Conservation (phyloP, 306 rosid species). For the Alnus glutinosa region DNA sequence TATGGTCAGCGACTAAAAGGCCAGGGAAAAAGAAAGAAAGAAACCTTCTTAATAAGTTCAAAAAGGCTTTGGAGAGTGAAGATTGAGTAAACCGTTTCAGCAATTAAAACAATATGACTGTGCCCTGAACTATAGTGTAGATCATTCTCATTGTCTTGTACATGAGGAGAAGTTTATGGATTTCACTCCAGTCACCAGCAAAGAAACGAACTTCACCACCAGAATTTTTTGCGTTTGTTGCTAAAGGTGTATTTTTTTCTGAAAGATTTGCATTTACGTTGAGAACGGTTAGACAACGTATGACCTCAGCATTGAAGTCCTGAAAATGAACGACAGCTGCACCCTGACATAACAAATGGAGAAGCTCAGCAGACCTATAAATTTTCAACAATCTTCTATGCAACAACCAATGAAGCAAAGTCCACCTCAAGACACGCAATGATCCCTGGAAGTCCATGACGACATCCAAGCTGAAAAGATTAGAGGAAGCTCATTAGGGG, state of each 20-base stretch:
- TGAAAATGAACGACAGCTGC: conserved; percentile 84
- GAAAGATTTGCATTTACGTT: conserved; percentile 65
- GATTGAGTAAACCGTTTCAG: conserved; percentile 91
- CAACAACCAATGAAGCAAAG: conserved; percentile 19
- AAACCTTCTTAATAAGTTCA: conserved; percentile 80
- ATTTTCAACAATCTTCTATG: conserved; percentile 18
- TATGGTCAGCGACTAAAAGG: not conserved
- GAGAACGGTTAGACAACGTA: conserved; percentile 77
- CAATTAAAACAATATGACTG: conserved; percentile 70
- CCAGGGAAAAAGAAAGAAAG: too few relatives aligned
- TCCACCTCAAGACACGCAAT: conserved; percentile 78
- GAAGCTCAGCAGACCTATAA: conserved; percentile 14
- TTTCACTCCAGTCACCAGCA: conserved; percentile 95
- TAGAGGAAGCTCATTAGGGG: conserved; percentile 21
- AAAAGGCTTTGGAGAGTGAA: conserved; percentile 67
- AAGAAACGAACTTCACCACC: conserved; percentile 58
- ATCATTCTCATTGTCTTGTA: conserved; percentile 27
- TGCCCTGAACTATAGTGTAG: conserved; percentile 11
- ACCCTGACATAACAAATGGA: conserved; percentile 52
- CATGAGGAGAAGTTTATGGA: conserved; percentile 68
- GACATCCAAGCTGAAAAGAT: conserved; percentile 87
- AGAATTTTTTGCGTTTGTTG: conserved; percentile 29
- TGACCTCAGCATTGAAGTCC: conserved; percentile 91
- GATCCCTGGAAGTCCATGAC: conserved; percentile 96
- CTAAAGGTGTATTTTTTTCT: conserved; percentile 22